A percentile compares a stretch with the other conserved stretches of the same genome.
Conservation (phyloP, 768 basidiomycete genomes). For the Lentinula sp. region DNA sequence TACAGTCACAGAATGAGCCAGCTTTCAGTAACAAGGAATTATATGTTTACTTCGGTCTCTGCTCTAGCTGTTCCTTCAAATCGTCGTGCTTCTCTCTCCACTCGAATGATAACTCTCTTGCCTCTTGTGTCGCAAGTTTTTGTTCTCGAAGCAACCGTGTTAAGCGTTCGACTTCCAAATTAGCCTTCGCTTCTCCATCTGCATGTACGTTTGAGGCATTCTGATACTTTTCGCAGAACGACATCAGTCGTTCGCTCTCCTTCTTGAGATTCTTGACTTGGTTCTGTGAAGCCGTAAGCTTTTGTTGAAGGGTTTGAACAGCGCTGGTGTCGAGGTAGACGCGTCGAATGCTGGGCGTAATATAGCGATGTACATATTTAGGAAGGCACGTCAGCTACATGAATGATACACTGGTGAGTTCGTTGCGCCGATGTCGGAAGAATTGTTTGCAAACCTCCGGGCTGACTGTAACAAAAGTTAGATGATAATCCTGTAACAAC, state of each 20-base stretch:
- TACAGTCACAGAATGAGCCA: not conserved
- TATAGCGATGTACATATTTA: conserved; percentile 41
- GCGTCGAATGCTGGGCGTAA: conserved; percentile 39
- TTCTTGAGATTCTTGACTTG: conserved; percentile 30
- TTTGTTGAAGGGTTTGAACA: conserved; percentile 19
- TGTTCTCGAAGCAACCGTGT: not conserved
- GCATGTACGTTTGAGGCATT: conserved; percentile 24
- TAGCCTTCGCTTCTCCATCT: conserved; percentile 20
- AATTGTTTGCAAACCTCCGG: conserved; percentile 27
- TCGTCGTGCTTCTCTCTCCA: not conserved
- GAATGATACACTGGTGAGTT: conserved; percentile 5
- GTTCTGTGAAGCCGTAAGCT: conserved; percentile 29
- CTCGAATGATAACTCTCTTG: not conserved
- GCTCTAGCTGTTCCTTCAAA: not conserved
- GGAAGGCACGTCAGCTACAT: conserved; percentile 39
- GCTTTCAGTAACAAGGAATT: not conserved
- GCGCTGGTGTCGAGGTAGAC: conserved; percentile 36
- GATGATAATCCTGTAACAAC: not conserved
- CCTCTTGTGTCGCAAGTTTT: not conserved
- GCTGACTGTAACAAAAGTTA: conserved; percentile 23
- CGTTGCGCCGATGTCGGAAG: not conserved
- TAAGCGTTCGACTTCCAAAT: not conserved
- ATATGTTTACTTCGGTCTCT: not conserved
- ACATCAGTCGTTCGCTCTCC: conserved; percentile 38
- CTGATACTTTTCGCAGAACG: conserved; percentile 35